Evolutionary conservation across 345 rosid genomes (phyloP), one percentile per base, ranked within the genome.

Genomic region (Gossypium bickii): DNA sequence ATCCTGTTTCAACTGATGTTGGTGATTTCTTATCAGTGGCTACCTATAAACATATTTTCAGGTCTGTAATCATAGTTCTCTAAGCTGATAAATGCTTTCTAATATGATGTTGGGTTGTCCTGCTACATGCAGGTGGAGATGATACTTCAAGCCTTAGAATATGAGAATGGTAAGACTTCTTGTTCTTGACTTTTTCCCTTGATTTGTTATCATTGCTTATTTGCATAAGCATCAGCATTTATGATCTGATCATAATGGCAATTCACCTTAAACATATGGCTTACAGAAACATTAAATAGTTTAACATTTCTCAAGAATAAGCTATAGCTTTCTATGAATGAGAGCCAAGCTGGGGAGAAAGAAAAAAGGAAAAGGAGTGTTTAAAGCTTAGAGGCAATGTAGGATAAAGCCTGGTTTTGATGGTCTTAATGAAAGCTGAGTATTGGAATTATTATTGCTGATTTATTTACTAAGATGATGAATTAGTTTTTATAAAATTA

Each of bases 81-180:
- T 9, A 27, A 29, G 17, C 44, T 18, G 25, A 8, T 56, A 34
- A 55, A 71, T 53, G 57, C 15, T 10, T 29, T 22, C 51, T 59
- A 27, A 52, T 71, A 74, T 79, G 67, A 78, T 81, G 61, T 58
- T 72, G 16, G 20, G 18, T 18, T 76, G 59, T 49, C 59, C 34
- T 78, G 44, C 22, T 75, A 62, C 64, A n/a, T 78, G 52, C 68
- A 89, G 93, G 89, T 91, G 76, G 98, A 94, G 88, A 86, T 94
- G 98, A 92, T 94, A 85, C 93, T 94, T 80, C 98, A 94, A 87
- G 98, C 97, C 55, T 81, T 92, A 75, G 98, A 94, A 80, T 94
- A 94, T 63, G 97, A 94, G 84, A 89, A 82, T 24, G 98, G 98
- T 92, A 76, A 80, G 85, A 16, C 17, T 68, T 62, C 48, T 1